A percentile compares a stretch with the other conserved stretches of the same genome.
These are phyloP conservation scores for Dentipellis fragilis DNA, from an alignment of 768 basidiomycete species.

Conservation along the genomic window DNA sequence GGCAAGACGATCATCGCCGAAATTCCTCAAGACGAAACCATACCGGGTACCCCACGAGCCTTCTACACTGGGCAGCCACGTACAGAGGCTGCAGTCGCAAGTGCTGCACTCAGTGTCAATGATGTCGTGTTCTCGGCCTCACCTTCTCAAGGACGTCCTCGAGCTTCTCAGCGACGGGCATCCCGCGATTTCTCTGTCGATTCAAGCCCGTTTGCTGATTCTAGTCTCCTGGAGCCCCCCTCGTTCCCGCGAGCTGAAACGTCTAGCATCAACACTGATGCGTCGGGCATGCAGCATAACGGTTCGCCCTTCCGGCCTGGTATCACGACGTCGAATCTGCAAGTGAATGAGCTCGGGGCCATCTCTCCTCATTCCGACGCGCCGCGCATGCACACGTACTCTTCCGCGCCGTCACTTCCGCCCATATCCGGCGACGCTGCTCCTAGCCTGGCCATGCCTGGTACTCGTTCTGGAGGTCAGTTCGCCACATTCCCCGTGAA, in stretches of 20 bases:
- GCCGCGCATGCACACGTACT: neutral
- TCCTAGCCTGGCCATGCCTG: neutral
- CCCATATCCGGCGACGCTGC: too few species aligned
- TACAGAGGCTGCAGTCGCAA: constrained; percentile 50
- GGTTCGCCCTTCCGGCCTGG: too few species aligned
- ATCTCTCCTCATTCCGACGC: neutral
- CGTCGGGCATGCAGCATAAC: too few species aligned
- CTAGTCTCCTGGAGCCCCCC: neutral
- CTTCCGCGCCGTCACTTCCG: too few species aligned
- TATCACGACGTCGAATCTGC: neutral
- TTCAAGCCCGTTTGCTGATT: neutral
- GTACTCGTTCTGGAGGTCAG: constrained; percentile 27
- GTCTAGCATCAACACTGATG: neutral
- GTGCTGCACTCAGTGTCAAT: constrained; percentile 47
- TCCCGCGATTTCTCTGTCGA: neutral
- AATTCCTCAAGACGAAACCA: constrained; percentile 72
- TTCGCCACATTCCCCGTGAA: constrained; percentile 65
- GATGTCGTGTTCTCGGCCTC: constrained; percentile 38
- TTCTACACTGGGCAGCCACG: constrained; percentile 61
- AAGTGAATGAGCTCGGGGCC: neutral
- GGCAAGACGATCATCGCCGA: constrained; percentile 45
- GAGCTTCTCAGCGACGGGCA: neutral
- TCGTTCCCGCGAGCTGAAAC: neutral
- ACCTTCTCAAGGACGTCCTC: constrained; percentile 19
- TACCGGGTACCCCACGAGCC: constrained; percentile 67